Percentiles rank a stretch among this genome's conserved stretches.
These are phyloP conservation scores for Botrytis pseudocinerea DNA, from an alignment of 2,329 filamentous ascomycete species.

Conservation along the genomic window DNA sequence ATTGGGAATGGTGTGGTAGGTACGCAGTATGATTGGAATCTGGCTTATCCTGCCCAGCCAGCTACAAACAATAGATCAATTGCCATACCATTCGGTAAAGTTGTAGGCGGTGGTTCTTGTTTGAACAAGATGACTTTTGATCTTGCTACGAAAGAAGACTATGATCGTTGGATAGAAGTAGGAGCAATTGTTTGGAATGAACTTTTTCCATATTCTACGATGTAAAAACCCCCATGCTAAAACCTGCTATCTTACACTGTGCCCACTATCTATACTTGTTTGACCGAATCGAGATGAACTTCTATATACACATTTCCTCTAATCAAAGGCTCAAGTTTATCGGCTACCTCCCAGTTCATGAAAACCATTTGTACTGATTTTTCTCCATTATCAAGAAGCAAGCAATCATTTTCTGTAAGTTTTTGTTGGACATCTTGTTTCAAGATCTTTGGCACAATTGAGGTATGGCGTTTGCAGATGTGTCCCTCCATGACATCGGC, in stretches of 20 bases:
- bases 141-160: slow-evolving; percentile 32
- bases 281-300: background rate
- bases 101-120: slow-evolving; percentile 43
- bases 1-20: slow-evolving; percentile 28
- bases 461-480: background rate
- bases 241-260: background rate
- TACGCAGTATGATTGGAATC: slow-evolving; percentile 47
- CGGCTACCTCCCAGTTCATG: background rate
- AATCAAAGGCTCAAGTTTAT: background rate
- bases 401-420: background rate
- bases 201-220: slow-evolving; percentile 16
- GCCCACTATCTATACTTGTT: background rate
- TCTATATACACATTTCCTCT: background rate
- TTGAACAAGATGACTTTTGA: slow-evolving; percentile 39
- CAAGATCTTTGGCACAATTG: background rate
- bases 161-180: slow-evolving; percentile 46
- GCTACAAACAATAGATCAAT: slow-evolving; percentile 32
- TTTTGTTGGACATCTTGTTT: background rate
- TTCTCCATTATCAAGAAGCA: background rate
- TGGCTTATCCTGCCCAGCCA: slow-evolving; percentile 43
- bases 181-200: slow-evolving; percentile 47
- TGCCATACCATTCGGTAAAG: slow-evolving; percentile 38
- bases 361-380: background rate
- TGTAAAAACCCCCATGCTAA: background rate
- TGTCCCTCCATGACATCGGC: background rate